These are phyloP conservation scores for Eustoma russellianum DNA, from an alignment of 257 asterid genomes.

Conservation along the genomic window DNA sequence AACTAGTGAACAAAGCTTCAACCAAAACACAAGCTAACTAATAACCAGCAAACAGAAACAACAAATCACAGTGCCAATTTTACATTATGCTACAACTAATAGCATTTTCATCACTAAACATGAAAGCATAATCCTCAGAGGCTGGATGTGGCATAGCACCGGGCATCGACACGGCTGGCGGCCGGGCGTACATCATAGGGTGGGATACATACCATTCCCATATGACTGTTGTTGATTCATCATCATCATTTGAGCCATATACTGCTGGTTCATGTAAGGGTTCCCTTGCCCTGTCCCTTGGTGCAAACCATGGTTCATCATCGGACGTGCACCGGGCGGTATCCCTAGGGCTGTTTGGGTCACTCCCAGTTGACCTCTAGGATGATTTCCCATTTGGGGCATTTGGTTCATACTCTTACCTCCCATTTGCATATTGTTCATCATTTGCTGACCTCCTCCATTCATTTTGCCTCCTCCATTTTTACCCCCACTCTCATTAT, in stretches of 20 bases:
- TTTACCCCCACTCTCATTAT: conserved; percentile 14
- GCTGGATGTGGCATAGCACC: conserved; percentile 29
- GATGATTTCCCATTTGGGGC: conserved; percentile 20
- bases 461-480: conserved; percentile 34
- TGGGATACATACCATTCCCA: conserved; percentile 36
- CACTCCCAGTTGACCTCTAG: conserved; percentile 34
- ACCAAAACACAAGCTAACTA: conserved; percentile 1
- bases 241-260: conserved; percentile 56
- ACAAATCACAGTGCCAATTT: conserved; percentile 13
- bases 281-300: conserved; percentile 37
- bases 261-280: conserved; percentile 37
- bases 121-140: conserved; percentile 37
- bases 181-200: conserved; percentile 37
- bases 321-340: conserved; percentile 19
- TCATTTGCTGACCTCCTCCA: conserved; percentile 17
- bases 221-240: conserved; percentile 45
- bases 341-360: conserved; percentile 39
- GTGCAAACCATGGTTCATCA: conserved; percentile 29
- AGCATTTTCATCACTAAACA: conserved; percentile 79
- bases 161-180: conserved; percentile 23
- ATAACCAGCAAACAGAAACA: background rate
- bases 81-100: conserved; percentile 62
- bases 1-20: background rate
- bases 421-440: conserved; percentile 28
- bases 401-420: conserved; percentile 6